A percentile compares a stretch with the other conserved stretches of the same genome.
These are phyloP conservation scores for Yarrowia deformans DNA, from an alignment of 805 yeast genomes.

Conservation along the genomic window DNA sequence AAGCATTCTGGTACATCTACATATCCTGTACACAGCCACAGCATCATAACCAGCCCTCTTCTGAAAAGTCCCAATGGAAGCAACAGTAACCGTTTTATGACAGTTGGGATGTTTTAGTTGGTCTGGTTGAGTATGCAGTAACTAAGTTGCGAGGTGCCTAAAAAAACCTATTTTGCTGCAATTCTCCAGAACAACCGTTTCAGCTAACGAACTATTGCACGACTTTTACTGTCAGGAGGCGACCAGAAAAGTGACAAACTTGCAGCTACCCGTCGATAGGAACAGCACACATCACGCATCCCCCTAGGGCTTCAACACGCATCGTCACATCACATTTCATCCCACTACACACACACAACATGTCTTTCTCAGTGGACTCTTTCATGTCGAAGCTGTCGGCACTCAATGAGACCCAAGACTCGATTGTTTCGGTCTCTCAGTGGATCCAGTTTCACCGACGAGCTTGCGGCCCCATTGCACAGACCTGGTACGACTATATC, in stretches of 20 bases:
- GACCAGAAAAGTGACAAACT: background rate
- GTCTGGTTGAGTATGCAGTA: background rate
- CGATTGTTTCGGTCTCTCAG: slow-evolving; percentile 76
- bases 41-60: background rate
- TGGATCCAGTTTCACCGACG: slow-evolving; percentile 74
- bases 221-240: background rate
- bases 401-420: slow-evolving; percentile 65
- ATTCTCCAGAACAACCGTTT: background rate
- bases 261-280: background rate
- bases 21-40: slow-evolving; percentile 1
- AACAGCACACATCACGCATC: background rate
- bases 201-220: background rate
- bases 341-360: slow-evolving; percentile 25
- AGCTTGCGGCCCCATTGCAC: slow-evolving; percentile 60
- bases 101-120: background rate
- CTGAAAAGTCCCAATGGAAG: background rate
- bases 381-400: slow-evolving; percentile 57
- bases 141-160: slow-evolving; percentile 8
- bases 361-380: slow-evolving; percentile 62
- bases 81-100: background rate
- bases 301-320: background rate
- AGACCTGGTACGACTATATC: slow-evolving; percentile 59
- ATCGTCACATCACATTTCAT: background rate
- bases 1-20: background rate
- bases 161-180: background rate